Percentiles rank a stretch among this genome's conserved stretches.
Conservation (phyloP, 129 eudicot species). For the Scalesia atractyloides region DNA sequence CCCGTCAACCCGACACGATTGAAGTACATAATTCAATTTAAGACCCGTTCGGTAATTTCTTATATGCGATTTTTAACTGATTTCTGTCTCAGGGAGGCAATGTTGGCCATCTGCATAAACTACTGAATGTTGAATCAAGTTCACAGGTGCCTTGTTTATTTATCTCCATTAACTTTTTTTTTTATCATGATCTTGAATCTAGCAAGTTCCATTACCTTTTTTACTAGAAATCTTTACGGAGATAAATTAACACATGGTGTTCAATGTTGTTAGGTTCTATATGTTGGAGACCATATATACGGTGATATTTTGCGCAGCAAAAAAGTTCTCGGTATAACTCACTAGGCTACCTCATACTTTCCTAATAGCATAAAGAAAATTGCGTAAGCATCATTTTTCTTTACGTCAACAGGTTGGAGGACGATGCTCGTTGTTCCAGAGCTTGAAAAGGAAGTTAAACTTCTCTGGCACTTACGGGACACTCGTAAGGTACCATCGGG, state of each 20-base stretch:
- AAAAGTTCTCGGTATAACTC: conserved; percentile 76
- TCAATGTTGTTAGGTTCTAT: conserved; percentile 67
- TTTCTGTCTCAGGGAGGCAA: conserved; percentile 80
- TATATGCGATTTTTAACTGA: conserved; percentile 16
- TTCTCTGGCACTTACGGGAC: conserved; percentile 72
- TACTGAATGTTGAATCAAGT: conserved; percentile 78
- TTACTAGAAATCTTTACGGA: not conserved
- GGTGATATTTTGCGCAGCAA: conserved; percentile 97
- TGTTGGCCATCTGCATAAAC: conserved; percentile 96
- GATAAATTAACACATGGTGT: conserved; percentile 16
- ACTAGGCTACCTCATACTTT: not conserved
- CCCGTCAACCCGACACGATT: too few species aligned
- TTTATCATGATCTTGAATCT: not conserved
- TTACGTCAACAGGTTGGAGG: conserved; percentile 80
- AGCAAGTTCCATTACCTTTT: not conserved
- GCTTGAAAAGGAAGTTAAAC: conserved; percentile 90
- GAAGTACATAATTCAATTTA: conserved; percentile 9
- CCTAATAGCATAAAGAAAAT: not conserved
- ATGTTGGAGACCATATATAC: conserved; percentile 97
- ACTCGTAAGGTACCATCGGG: conserved; percentile 70
- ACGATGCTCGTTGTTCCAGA: conserved; percentile 99
- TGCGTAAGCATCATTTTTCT: not conserved
- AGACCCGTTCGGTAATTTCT: not conserved
- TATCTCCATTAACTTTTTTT: not conserved
- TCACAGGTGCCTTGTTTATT: conserved; percentile 69